Conservation (phyloP, 805 yeast genomes). For the Saccharomycopsis synnaedendra region DNA sequence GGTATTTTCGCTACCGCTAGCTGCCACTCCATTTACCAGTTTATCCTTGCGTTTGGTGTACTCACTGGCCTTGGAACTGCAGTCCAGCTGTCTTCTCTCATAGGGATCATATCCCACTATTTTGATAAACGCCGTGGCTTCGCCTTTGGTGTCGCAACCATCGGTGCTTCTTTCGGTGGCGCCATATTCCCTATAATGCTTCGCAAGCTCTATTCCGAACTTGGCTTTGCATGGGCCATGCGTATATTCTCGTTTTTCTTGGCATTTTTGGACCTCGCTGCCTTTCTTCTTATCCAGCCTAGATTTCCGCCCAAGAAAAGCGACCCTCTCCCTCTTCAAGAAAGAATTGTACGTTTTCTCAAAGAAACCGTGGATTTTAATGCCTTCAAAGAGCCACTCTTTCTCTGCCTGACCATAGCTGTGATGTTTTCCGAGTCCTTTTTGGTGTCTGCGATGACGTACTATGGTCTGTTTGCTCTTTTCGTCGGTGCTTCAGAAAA, state of each 20-base stretch:
- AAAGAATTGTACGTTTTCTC: constrained; percentile 1
- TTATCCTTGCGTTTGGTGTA: constrained; percentile 41
- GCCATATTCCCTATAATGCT: constrained; percentile 36
- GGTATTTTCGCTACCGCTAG: constrained; percentile 36
- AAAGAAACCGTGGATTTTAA: constrained; percentile 6
- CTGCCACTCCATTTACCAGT: constrained; percentile 36
- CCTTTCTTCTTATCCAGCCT: constrained; percentile 24
- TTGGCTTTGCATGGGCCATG: constrained; percentile 46
- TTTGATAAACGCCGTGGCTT: constrained; percentile 31
- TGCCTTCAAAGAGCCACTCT: constrained; percentile 34
- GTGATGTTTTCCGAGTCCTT: constrained; percentile 36
- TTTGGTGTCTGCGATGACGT: constrained; percentile 34
- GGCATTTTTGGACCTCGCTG: constrained; percentile 11
- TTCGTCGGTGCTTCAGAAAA: constrained; percentile 30
- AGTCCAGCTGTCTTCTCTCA: constrained; percentile 31
- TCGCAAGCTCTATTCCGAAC: constrained; percentile 27
- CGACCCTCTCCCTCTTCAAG: not conserved
- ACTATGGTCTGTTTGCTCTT: constrained; percentile 38
- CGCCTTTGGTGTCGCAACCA: constrained; percentile 35
- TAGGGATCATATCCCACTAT: constrained; percentile 35
- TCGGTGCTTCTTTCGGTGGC: constrained; percentile 44
- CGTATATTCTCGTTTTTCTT: constrained; percentile 35
- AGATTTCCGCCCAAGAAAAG: constrained; percentile 20
- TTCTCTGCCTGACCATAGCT: constrained; percentile 30
- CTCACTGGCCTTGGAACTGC: constrained; percentile 33